Evolutionary conservation across 306 rosid genomes (phyloP).

Genomic region (Oxytropis ochrocephala): DNA sequence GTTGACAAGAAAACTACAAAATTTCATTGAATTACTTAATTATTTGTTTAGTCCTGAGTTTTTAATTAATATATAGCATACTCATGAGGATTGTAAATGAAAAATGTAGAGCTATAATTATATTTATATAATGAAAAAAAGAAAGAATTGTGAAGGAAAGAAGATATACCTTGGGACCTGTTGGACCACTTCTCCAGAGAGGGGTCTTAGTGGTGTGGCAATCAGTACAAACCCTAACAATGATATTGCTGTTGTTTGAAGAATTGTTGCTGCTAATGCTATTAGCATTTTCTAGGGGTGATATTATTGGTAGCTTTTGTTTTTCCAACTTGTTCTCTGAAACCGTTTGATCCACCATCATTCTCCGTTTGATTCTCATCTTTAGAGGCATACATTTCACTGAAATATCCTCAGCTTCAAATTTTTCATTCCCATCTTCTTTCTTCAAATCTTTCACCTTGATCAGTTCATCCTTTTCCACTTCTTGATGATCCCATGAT

Average conservation of each 20-base stretch:
- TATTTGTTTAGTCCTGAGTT: too few species aligned
- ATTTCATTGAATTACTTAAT: too few species aligned
- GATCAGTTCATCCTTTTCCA: slow-evolving; percentile 4
- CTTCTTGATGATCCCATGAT: slow-evolving; percentile 31
- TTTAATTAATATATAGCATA: too few species aligned
- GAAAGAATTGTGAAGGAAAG: background rate
- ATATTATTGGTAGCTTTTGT: slow-evolving; percentile 10
- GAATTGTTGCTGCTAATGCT: slow-evolving; percentile 26
- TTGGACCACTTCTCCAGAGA: slow-evolving; percentile 94
- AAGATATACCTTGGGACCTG: slow-evolving; percentile 78
- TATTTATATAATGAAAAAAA: background rate
- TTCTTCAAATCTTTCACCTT: slow-evolving; percentile 38
- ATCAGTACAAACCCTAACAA: slow-evolving; percentile 72
- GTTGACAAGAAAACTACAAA: too few species aligned
- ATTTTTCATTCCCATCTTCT: slow-evolving; percentile 21
- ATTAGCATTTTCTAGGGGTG: slow-evolving; percentile 9
- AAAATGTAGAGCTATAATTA: background rate
- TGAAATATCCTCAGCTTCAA: slow-evolving; percentile 18
- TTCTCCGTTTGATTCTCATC: slow-evolving; percentile 45
- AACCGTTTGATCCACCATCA: slow-evolving; percentile 34
- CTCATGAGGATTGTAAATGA: background rate
- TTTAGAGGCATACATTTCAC: slow-evolving; percentile 62
- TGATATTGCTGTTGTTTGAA: slow-evolving; percentile 15
- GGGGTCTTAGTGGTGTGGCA: slow-evolving; percentile 91
- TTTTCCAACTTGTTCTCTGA: slow-evolving; percentile 33